Conservation (phyloP, 352 stramenopile genomes). For the Globisporangium carolinianum region DNA sequence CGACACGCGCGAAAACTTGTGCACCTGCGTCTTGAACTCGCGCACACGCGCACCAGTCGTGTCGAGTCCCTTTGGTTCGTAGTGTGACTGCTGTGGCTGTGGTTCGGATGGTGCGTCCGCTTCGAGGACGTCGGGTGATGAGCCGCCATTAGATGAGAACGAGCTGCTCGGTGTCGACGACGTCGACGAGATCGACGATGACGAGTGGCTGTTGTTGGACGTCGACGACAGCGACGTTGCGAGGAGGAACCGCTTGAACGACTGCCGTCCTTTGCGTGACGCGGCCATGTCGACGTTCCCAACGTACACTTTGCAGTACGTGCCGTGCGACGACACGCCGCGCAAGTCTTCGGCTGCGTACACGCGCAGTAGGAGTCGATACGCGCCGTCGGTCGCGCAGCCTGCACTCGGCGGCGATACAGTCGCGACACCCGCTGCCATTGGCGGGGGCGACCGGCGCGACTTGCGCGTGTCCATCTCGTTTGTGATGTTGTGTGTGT, state of each 20-base stretch:
- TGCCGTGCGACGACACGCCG: conserved; percentile 59
- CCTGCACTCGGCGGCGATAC: neutral
- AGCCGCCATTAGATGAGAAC: conserved; percentile 1
- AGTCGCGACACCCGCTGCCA: conserved; percentile 1
- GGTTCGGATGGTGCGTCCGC: neutral
- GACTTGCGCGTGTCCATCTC: conserved; percentile 14
- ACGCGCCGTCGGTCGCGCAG: neutral
- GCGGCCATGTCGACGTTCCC: conserved; percentile 39
- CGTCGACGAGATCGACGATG: conserved; percentile 14
- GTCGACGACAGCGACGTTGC: neutral
- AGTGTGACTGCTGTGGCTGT: neutral
- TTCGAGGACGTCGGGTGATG: conserved; percentile 2
- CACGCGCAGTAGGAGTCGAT: conserved; percentile 58
- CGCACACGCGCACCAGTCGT: conserved; percentile 18
- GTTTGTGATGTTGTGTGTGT: neutral
- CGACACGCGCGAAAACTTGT: conserved; percentile 40
- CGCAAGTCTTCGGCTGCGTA: conserved; percentile 52
- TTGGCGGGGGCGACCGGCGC: conserved; percentile 2
- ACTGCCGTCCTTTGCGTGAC: conserved; percentile 15
- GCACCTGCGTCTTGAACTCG: conserved; percentile 59
- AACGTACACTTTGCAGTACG: conserved; percentile 70
- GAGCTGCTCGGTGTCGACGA: neutral
- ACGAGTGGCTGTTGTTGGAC: neutral
- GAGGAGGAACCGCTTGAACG: conserved; percentile 15
- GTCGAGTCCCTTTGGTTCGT: neutral